phyloP scores from a whole-genome alignment of 2,329 filamentous ascomycete species.

The Botrytis fragariae region DNA sequence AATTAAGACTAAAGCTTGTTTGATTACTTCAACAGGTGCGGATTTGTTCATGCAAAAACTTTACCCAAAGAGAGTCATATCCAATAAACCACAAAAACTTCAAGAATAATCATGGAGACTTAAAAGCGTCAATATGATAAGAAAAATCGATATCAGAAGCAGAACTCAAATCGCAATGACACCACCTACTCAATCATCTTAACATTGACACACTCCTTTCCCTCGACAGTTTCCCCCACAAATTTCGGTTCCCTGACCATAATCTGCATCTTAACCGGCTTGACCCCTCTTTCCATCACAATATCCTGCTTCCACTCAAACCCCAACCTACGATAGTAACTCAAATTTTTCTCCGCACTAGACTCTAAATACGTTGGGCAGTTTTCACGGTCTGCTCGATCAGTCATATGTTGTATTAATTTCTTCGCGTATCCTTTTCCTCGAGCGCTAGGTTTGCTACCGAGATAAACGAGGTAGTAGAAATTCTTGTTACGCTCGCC shows the following conservation, averaged over 20 bases:
- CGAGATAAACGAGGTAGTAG: constrained; percentile 84
- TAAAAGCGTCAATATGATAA: neutral
- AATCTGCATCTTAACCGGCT: constrained; percentile 67
- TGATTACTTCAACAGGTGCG: neutral
- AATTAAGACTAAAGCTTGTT: neutral
- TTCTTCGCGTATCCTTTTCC: constrained; percentile 71
- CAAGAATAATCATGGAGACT: neutral
- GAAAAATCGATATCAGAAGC: neutral
- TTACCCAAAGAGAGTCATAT: neutral
- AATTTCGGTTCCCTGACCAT: constrained; percentile 72
- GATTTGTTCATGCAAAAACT: neutral
- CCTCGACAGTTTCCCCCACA: constrained; percentile 38
- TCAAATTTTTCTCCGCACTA: constrained; percentile 64
- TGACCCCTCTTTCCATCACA: constrained; percentile 55
- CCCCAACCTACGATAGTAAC: constrained; percentile 73
- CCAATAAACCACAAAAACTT: neutral
- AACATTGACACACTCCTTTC: constrained; percentile 31
- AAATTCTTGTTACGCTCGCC: constrained; percentile 63
- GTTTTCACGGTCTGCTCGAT: constrained; percentile 64
- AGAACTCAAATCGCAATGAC: neutral
- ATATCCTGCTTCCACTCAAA: constrained; percentile 66
- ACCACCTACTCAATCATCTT: constrained; percentile 16
- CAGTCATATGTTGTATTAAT: constrained; percentile 68
- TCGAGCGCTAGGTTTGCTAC: constrained; percentile 67
- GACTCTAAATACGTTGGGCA: constrained; percentile 76